Base-by-base conservation (phyloP, 768 basidiomycete species). In the Hydnomerulius pinastri region DNA sequence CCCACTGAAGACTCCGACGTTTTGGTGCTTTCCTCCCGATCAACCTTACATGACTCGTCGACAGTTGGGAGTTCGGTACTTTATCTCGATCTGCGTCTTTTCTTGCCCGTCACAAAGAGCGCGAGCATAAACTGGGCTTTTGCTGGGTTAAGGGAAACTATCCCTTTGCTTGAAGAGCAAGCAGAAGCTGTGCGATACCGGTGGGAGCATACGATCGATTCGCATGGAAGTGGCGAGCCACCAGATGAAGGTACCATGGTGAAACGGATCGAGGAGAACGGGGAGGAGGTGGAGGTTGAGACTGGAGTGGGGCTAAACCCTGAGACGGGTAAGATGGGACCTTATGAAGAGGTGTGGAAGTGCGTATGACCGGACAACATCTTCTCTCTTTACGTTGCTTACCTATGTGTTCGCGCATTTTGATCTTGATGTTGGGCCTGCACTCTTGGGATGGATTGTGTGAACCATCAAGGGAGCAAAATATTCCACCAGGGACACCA, bases 281-380 rank as follows among this genome's bases (percentile, higher is more conserved):
- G 46, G 23, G 54, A 56, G 29, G 49, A 43, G 13, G 17, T 50
- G 3, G 50, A 54, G 9, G 49, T 65, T 9, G 56, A 66, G 35
- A 54, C 36, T 13, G 58, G 53, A 23, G 24, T 53, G 13, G 51
- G 55, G 27, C 1, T 53, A 4, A 49, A 51, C 33, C 64, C 54
- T 0, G 28, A 53, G 28, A 58, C 56, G 17, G 61, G 61, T 8
- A 35, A 45, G 32, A 29, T 50, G 15, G 51, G 43, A 9, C 27
- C 42, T 15, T 65, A 57, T 33, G 54, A 62, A 46, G 63, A 65
- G 15, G 43, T 57, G 13, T 60, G 58, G 55, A 50, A 40, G 63
- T 65, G 44, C 38, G 55, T 27, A 37, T 36, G 27, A 15, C 23
- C 30, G 17, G 9, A 18, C 2, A 24, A 42, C n/a, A n/a, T 7